Percentiles rank a stretch among this genome's conserved stretches.
Evolutionary conservation across 768 basidiomycete genomes (phyloP).

Genomic region (Tylopilus sp.): DNA sequence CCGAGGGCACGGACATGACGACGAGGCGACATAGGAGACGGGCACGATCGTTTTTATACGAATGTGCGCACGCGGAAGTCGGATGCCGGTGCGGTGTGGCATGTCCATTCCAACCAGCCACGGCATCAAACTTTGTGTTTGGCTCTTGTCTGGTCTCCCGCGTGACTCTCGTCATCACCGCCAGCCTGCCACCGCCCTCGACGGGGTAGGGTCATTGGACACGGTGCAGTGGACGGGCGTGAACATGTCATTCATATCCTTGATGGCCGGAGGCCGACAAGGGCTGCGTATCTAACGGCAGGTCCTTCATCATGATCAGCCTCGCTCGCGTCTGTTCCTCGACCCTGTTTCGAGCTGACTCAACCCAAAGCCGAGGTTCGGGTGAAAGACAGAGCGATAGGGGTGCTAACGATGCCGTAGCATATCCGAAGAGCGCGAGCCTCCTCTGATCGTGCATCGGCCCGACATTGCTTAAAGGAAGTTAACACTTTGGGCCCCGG

Average conservation of each 20-base stretch:
- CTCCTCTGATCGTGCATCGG: not conserved
- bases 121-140: not conserved
- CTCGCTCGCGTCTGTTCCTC: not conserved
- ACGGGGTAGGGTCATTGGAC: not conserved
- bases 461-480: not conserved
- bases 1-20: conserved; percentile 13
- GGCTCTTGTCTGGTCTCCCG: too few relatives aligned
- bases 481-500: too few relatives aligned
- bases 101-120: not conserved
- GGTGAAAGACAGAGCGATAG: not conserved
- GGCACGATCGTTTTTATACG: not conserved
- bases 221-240: not conserved
- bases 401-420: not conserved
- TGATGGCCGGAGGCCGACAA: not conserved
- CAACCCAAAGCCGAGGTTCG: not conserved
- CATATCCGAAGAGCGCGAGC: not conserved
- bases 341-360: not conserved
- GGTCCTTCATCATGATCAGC: too few relatives aligned
- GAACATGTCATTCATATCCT: not conserved
- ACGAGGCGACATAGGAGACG: not conserved
- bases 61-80: not conserved
- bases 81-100: not conserved
- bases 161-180: not conserved
- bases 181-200: not conserved
- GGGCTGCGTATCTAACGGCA: not conserved